Evolutionary conservation across 2,329 filamentous ascomycete genomes (phyloP), one percentile per base, ranked within the genome.

Genomic region (Annulohypoxylon truncatum): DNA sequence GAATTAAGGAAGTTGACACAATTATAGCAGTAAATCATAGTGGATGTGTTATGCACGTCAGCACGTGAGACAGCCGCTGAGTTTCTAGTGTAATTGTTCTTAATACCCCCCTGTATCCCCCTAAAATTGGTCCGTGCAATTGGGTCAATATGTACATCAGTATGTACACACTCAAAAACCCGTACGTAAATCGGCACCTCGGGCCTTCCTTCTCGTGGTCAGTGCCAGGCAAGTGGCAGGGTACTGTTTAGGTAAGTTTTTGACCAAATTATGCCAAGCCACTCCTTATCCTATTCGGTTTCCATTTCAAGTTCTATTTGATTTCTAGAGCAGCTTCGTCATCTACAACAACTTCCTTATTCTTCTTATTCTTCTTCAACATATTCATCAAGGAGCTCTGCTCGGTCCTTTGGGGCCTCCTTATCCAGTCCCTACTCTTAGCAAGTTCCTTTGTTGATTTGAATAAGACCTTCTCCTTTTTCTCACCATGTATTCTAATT

Each of bases 401-500:
- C 51, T 72, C 46, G 70, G 72, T 72, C 71, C 68, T 61, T 54
- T 69, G 60, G 66, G 48, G 61, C 64, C 48, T 64, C 61, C 28
- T 35, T 28, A 62, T 40, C 47, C 31, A 28, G 44, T 64, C 31
- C 61, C 54, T 68, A 20, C 57, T 50, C 38, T 50, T 48, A 35
- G 26, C 46, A 26, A 52, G 56, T 59, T 29, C 33, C 35, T 61
- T 71, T 58, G 38, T 48, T 61, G 58, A 60, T 64, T 51, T 24
- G 12, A 57, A 48, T 31, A 59, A 44, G 28, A 63, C 15, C 28
- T 59, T 35, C 26, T 24, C 35, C 35, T 38, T 38, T 62, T 47
- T 57, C 42, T 56, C 70, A 69, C 48, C 81, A 97, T 97, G 95
- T 98, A 93, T 83, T 96, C 93, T 72, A 93, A 91, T 79, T 92